Evolutionary conservation across 441 rosid genomes (phyloP), one percentile per base, ranked within the genome.

Genomic region (Erysimum cheiri): DNA sequence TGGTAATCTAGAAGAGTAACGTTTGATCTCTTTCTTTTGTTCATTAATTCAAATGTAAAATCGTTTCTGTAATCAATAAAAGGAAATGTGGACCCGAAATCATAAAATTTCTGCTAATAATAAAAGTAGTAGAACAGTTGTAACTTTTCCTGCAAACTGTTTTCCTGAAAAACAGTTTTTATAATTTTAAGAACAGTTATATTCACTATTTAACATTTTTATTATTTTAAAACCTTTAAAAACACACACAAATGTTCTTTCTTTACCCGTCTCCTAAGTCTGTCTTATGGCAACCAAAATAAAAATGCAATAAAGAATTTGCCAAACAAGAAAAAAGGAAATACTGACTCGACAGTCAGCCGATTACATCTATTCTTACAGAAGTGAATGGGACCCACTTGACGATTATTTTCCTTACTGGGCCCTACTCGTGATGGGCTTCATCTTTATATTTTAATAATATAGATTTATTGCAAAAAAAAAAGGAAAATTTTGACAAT

Each of bases 371-470:
- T 26, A 22, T 26, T 33, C 39, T 43, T 6, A 46, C 48, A 36
- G 46, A 46, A 46, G 15, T 12, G 39, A 2, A 13, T 13, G 67
- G 79, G 67, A 77, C 81, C 81, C 50, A 66, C 44, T 32, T 57
- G 22, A 26, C 56, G 61, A 75, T 71, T 32, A 44, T 58, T 75
- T 73, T 14, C 15, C 44, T 29, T 31, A 15, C n/a, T 37, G 43
- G 69, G 70, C 62, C 74, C 82, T 60, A 75, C 67, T 7, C 5
- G 41, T 55, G 74, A 48, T 77, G 69, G 60, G 66, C 75, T 71
- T 72, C 58, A 39, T 69, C 47, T 60, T 0, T 53, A 40, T 62
- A 46, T 52, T 52, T 62, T 54, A 60, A 39, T 39, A 12, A n/a
- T n/a, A n/a, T 39, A 12, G 11, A 12, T 39, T 39, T 31, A 32